Evolutionary conservation across 2,329 filamentous ascomycete genomes (phyloP).

Genomic region (Aureobasidium sp.): DNA sequence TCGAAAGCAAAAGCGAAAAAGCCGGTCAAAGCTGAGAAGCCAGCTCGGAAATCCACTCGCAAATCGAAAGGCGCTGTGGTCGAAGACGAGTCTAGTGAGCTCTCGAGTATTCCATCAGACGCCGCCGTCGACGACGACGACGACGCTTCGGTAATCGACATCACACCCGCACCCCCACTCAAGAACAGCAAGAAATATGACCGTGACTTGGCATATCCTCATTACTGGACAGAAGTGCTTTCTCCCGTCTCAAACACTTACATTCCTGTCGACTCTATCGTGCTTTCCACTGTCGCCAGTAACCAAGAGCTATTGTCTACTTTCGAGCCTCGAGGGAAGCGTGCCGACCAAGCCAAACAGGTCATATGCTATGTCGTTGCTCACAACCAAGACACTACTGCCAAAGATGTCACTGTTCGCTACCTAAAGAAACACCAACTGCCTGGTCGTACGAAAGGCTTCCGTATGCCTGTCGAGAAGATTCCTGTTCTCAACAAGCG

Average conservation of each 20-base stretch:
- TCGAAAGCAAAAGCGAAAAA: slow-evolving; percentile 17
- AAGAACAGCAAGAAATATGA: slow-evolving; percentile 55
- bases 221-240: slow-evolving; percentile 88
- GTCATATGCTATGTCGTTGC: slow-evolving; percentile 85
- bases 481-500: slow-evolving; percentile 69
- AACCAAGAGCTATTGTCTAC: slow-evolving; percentile 64
- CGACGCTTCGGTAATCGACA: slow-evolving; percentile 50
- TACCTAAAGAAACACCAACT: slow-evolving; percentile 77
- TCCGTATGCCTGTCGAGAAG: slow-evolving; percentile 71
- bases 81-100: slow-evolving; percentile 38
- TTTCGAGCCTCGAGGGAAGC: slow-evolving; percentile 75
- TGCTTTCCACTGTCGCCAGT: slow-evolving; percentile 62
- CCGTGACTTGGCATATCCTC: slow-evolving; percentile 70
- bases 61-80: slow-evolving; percentile 39
- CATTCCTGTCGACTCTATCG: slow-evolving; percentile 69
- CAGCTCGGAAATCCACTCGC: slow-evolving; percentile 23
- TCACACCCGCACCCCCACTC: slow-evolving; percentile 41
- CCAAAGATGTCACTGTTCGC: slow-evolving; percentile 88
- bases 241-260: slow-evolving; percentile 75
- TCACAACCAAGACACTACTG: slow-evolving; percentile 74
- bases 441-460: slow-evolving; percentile 84
- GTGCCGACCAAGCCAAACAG: slow-evolving; percentile 80
- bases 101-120: slow-evolving; percentile 38
- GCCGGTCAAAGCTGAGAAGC: slow-evolving; percentile 18
- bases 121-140: slow-evolving; percentile 40